Evolutionary conservation across 2,329 filamentous ascomycete genomes (phyloP).

Genomic region (Fusarium sp.): DNA sequence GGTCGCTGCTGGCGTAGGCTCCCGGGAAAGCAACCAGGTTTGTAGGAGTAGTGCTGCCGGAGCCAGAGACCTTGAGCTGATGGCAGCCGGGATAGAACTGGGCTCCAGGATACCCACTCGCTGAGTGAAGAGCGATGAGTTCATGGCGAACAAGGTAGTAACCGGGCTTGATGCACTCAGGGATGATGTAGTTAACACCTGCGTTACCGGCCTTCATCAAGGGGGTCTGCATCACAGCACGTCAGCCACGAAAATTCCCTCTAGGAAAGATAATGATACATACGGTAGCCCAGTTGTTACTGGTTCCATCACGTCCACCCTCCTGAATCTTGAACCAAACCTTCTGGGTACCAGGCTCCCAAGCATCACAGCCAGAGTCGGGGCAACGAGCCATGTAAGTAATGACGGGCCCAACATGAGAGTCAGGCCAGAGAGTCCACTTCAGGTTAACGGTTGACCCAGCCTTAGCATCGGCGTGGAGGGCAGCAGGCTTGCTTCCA

Average conservation of each 20-base stretch:
- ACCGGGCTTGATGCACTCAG: conserved; percentile 63
- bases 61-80: conserved; percentile 67
- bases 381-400: conserved; percentile 73
- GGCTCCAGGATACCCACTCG: conserved; percentile 63
- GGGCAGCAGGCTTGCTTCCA: conserved; percentile 64
- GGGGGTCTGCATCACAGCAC: conserved; percentile 48
- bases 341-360: conserved; percentile 60
- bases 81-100: conserved; percentile 72
- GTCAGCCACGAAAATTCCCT: not conserved
- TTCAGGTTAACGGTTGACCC: conserved; percentile 66
- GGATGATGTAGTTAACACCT: conserved; percentile 66
- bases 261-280: conserved; percentile 18
- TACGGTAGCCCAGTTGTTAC: conserved; percentile 62
- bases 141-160: conserved; percentile 72
- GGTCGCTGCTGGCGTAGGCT: conserved; percentile 63
- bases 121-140: conserved; percentile 67
- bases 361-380: conserved; percentile 63
- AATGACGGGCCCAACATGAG: conserved; percentile 66
- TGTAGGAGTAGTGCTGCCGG: conserved; percentile 58
- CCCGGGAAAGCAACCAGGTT: conserved; percentile 66
- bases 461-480: conserved; percentile 66
- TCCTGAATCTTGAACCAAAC: conserved; percentile 71
- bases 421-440: conserved; percentile 67
- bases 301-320: conserved; percentile 63
- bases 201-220: conserved; percentile 62